Evolutionary conservation across 768 basidiomycete genomes (phyloP).

Genomic region (Cubamyces sp.): DNA sequence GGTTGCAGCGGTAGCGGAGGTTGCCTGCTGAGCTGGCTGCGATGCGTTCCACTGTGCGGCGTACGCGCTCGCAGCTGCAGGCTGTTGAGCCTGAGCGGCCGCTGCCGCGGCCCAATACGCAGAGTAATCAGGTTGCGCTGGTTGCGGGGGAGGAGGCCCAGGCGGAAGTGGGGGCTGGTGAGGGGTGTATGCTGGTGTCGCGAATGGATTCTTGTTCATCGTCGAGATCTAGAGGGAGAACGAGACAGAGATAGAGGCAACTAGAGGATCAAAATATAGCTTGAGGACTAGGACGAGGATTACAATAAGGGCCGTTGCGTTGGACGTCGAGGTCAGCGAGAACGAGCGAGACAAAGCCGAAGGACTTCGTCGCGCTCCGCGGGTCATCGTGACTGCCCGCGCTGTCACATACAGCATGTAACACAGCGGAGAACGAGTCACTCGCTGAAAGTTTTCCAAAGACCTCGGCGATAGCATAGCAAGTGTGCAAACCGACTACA

Average conservation of each 20-base stretch:
- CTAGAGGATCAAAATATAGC: neutral
- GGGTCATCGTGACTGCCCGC: slow-evolving; percentile 10
- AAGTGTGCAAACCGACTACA: neutral
- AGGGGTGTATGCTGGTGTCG: slow-evolving; percentile 66
- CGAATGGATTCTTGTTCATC: slow-evolving; percentile 89
- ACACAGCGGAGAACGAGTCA: slow-evolving; percentile 9
- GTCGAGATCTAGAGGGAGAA: slow-evolving; percentile 9
- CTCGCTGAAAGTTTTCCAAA: slow-evolving; percentile 8
- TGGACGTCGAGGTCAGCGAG: slow-evolving; percentile 11
- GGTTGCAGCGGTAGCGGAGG: slow-evolving; percentile 39
- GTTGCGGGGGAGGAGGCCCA: slow-evolving; percentile 75
- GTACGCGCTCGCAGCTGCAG: slow-evolving; percentile 51
- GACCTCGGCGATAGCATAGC: neutral
- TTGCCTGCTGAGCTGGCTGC: slow-evolving; percentile 45
- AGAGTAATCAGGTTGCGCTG: slow-evolving; percentile 71
- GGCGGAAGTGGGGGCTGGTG: slow-evolving; percentile 80
- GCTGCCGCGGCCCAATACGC: slow-evolving; percentile 75
- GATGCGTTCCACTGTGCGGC: slow-evolving; percentile 69
- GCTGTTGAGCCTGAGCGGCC: slow-evolving; percentile 53
- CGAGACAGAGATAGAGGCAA: neutral
- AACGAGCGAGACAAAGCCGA: slow-evolving; percentile 8
- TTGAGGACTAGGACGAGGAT: slow-evolving; percentile 13
- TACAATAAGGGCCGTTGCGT: slow-evolving; percentile 12
- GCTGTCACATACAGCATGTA: slow-evolving; percentile 9
- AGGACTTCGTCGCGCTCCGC: neutral